phyloP scores from a whole-genome alignment of 2,329 filamentous ascomycete species.

The Zymoseptoria passerinii region DNA sequence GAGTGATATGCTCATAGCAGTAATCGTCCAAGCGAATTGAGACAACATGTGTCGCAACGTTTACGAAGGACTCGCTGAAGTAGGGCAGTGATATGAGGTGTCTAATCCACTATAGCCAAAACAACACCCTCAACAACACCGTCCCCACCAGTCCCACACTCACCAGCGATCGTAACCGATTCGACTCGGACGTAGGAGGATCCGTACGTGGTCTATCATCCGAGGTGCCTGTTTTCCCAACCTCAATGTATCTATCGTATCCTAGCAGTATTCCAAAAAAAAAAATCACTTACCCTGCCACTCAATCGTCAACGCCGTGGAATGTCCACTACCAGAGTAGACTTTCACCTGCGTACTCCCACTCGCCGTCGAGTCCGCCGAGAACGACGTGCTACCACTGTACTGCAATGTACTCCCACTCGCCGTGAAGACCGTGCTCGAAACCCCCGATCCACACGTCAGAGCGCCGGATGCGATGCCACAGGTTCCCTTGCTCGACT shows the following conservation, averaged over 20 bases:
- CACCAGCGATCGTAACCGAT: not conserved
- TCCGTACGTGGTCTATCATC: not conserved
- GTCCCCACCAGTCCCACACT: not conserved
- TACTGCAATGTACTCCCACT: slow-evolving; percentile 31
- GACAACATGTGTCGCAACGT: no score
- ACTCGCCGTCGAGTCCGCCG: slow-evolving; percentile 35
- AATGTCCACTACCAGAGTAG: slow-evolving; percentile 29
- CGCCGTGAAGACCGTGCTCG: slow-evolving; percentile 35
- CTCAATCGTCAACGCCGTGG: slow-evolving; percentile 28
- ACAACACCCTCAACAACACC: not conserved
- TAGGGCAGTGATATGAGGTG: not conserved
- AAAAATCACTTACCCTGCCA: slow-evolving; percentile 33
- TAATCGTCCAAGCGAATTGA: no score
- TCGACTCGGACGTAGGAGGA: not conserved
- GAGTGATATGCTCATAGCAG: not conserved
- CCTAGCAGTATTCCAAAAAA: no score
- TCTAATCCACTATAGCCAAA: not conserved
- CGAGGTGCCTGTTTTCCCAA: not conserved
- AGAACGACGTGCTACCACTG: slow-evolving; percentile 35
- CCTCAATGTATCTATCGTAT: not conserved
- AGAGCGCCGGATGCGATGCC: slow-evolving; percentile 47
- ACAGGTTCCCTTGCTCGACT: slow-evolving; percentile 52
- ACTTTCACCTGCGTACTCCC: slow-evolving; percentile 40
- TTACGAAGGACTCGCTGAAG: no score
- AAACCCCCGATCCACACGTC: slow-evolving; percentile 46